Evolutionary conservation across 148 eudicot species (phyloP).

Genomic region (Euryodendron excelsum): DNA sequence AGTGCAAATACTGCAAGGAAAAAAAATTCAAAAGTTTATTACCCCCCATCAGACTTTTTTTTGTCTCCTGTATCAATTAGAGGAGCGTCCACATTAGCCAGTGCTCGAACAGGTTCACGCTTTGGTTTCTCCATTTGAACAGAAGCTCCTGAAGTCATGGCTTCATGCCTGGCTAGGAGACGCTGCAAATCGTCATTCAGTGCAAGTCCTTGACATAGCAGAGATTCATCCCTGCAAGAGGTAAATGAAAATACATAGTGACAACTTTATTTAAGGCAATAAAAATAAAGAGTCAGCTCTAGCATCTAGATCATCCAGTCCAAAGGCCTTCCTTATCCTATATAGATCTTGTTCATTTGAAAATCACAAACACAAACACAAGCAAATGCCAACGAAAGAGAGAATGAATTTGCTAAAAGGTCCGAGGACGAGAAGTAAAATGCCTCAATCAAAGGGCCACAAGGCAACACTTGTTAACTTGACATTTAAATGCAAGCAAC

Average conservation of each 20-base stretch:
- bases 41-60: conserved; percentile 66
- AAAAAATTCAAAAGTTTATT: conserved; percentile 19
- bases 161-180: conserved; percentile 77
- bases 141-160: conserved; percentile 55
- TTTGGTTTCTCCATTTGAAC: conserved; percentile 42
- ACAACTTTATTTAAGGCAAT: neutral
- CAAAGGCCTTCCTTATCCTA: neutral
- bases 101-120: conserved; percentile 50
- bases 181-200: conserved; percentile 94
- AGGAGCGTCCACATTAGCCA: conserved; percentile 61
- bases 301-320: neutral
- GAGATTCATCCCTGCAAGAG: conserved; percentile 76
- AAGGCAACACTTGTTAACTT: neutral
- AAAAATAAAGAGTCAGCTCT: neutral
- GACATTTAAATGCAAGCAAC: conserved; percentile 1
- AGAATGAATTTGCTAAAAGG: neutral
- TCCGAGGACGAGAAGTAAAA: neutral
- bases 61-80: conserved; percentile 74
- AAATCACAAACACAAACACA: neutral
- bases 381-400: neutral
- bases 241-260: neutral
- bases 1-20: neutral
- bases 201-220: conserved; percentile 88
- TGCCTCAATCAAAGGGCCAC: neutral
- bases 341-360: neutral